Evolutionary conservation across 305 asterid genomes (phyloP), one percentile per base, ranked within the genome.

Genomic region (Petunia hybrid): DNA sequence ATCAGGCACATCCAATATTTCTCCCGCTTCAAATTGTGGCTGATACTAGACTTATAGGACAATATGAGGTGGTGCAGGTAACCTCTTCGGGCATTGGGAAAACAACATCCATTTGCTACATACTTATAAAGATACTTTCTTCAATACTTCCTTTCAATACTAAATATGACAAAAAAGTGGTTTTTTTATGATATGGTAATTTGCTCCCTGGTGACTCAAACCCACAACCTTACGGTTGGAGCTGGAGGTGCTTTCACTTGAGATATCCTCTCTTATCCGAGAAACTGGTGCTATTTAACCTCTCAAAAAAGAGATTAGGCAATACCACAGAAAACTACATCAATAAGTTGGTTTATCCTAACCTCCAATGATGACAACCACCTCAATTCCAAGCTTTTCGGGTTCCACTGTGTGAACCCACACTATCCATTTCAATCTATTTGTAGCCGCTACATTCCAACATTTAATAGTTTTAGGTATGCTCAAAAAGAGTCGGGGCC

Each of bases 371-470:
- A 46, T 46, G 35, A 22, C 57, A 10, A 40, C 48, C 2, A 70
- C 55, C 75, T 42, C 38, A 67, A 42, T 67, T 55, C 55, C 42
- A 67, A 67, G 75, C 39, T 67, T n/a, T 38, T 4, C 42, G 56
- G 6, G 8, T 22, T 22, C 63, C 6, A 4, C 53, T 12, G 13
- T 51, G 13, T 4, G 78, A 73, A 51, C 13, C 36, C 6, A 35
- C 63, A 36, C 36, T 51, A 73, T 6, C 55, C 36, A 36, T 13
- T 73, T 73, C 45, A 73, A 63, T 73, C 46, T 14, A 51, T 73
- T 51, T 13, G 2, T 2, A 51, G 31, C 78, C 35, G 45, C 51
- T 13, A 71, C 12, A 71, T 46, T 71, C 61, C 61, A 2, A 7
- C 10, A 71, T 31, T 71, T 5, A 48, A 35, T 8, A 73, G 13